Conservation (phyloP, 257 asterid genomes). For the Voacanga thouarsii region DNA sequence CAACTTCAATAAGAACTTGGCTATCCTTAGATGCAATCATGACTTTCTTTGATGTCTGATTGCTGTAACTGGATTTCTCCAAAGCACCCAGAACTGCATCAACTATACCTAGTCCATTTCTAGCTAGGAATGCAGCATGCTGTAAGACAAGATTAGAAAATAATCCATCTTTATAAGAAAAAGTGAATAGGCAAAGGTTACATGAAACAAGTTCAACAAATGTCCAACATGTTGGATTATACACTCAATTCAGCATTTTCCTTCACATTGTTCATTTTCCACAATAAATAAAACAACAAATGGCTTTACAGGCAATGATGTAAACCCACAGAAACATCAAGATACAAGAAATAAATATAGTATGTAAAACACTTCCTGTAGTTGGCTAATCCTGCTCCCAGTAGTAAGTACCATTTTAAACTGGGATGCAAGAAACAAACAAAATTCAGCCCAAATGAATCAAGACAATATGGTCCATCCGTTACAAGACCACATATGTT, state of each 20-base stretch:
- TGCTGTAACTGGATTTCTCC: constrained; percentile 46
- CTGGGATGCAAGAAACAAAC: not conserved
- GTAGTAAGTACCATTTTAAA: not conserved
- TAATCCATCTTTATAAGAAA: not conserved
- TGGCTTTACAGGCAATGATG: not conserved
- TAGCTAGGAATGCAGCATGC: constrained; percentile 79
- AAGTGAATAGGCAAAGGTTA: not conserved
- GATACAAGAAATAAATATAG: not conserved
- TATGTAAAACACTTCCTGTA: not conserved
- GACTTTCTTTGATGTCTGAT: constrained; percentile 50
- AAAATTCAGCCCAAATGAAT: not conserved
- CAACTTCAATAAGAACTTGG: constrained; percentile 48
- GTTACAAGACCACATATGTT: not conserved
- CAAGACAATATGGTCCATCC: not conserved
- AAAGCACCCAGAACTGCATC: constrained; percentile 59
- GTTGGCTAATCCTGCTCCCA: not conserved
- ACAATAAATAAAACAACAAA: no score
- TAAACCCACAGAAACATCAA: not conserved
- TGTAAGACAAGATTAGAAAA: constrained; percentile 22
- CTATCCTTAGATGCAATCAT: constrained; percentile 66
- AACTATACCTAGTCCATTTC: constrained; percentile 55
- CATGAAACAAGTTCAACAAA: not conserved
- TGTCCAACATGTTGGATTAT: not conserved
- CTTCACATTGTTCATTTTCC: not conserved
- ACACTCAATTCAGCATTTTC: not conserved